These are phyloP conservation scores for Capsicum rhomboideum DNA, from an alignment of 257 asterid species.

Conservation along the genomic window DNA sequence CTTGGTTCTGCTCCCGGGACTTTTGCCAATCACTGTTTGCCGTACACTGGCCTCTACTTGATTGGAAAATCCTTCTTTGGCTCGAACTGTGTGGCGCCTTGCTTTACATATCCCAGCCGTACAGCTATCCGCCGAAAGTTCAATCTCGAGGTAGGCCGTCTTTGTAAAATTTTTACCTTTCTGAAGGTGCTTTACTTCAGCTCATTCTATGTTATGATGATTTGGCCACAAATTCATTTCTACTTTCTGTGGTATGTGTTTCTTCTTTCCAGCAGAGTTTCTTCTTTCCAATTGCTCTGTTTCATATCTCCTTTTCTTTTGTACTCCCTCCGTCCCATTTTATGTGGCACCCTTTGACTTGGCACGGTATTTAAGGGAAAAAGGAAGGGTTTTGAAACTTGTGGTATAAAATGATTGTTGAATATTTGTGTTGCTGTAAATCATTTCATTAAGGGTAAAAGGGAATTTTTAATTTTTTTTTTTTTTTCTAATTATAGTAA, in stretches of 20 bases:
- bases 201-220: neutral
- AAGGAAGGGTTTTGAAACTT: too few relatives aligned
- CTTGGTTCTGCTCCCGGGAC: slow-evolving; percentile 60
- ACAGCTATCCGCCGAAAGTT: slow-evolving; percentile 82
- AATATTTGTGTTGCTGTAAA: too few relatives aligned
- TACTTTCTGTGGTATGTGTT: neutral
- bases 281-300: neutral
- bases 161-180: neutral
- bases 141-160: slow-evolving; percentile 61
- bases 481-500: too few relatives aligned
- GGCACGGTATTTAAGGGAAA: too few relatives aligned
- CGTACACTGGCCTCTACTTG: slow-evolving; percentile 73
- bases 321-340: too few relatives aligned
- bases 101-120: slow-evolving; percentile 70
- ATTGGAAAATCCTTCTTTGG: slow-evolving; percentile 69
- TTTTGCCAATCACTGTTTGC: slow-evolving; percentile 78
- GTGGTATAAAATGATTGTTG: too few relatives aligned
- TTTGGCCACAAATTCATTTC: neutral
- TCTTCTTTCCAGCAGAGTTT: too few relatives aligned
- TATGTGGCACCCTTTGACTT: too few relatives aligned
- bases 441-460: too few relatives aligned
- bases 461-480: too few relatives aligned
- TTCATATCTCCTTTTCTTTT: neutral
- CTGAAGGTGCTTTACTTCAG: neutral
- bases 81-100: slow-evolving; percentile 82